Evolutionary conservation across 495 filamentous ascomycete genomes (phyloP).

Genomic region (Aspergillus nidulans): DNA sequence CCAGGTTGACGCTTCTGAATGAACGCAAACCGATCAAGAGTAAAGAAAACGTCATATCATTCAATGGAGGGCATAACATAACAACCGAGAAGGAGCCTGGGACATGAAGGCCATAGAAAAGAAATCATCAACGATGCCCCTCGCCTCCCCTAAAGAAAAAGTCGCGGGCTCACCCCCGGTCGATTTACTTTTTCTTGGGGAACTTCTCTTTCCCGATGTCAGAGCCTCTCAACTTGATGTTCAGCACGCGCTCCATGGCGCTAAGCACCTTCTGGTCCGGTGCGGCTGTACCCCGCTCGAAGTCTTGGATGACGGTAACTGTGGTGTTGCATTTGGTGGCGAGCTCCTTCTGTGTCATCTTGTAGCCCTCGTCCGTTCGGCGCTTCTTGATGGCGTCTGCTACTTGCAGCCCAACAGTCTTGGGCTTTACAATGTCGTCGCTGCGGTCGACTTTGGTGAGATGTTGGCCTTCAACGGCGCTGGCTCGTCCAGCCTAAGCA

Average conservation of each 20-base stretch:
- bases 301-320: constrained; percentile 70
- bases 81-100: constrained; percentile 17
- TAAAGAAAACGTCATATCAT: constrained; percentile 19
- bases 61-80: constrained; percentile 19
- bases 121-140: constrained; percentile 18
- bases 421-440: constrained; percentile 96
- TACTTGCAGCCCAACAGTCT: constrained; percentile 76
- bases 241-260: constrained; percentile 78
- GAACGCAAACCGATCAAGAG: constrained; percentile 14
- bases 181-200: constrained; percentile 59
- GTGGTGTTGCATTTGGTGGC: constrained; percentile 93
- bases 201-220: constrained; percentile 76
- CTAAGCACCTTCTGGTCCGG: constrained; percentile 82
- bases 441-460: constrained; percentile 96
- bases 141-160: constrained; percentile 25
- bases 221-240: constrained; percentile 74
- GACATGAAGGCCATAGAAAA: constrained; percentile 18
- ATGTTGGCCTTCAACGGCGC: constrained; percentile 78
- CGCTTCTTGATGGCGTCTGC: constrained; percentile 75
- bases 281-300: constrained; percentile 74
- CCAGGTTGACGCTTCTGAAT: constrained; percentile 37
- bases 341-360: constrained; percentile 96
- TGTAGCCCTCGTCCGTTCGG: constrained; percentile 65
- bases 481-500: constrained; percentile 50
- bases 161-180: constrained; percentile 27